Base-by-base conservation (phyloP, 73 alveolate genomes). In the Uronychia binucleata region DNA sequence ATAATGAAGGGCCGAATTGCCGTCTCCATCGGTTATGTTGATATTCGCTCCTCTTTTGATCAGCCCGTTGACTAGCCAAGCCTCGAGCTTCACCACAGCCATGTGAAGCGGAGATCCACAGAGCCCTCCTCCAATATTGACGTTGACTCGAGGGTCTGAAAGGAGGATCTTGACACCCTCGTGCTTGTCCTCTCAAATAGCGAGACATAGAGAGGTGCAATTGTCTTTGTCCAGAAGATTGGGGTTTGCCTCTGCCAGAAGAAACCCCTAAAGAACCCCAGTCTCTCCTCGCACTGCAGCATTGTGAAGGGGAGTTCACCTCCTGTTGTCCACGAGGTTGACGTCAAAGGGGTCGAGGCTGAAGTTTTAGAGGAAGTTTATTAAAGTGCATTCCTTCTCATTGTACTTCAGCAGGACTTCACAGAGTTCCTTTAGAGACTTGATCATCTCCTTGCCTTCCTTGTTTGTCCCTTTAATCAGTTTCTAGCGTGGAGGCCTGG, bases 1-100 rank as follows among this genome's bases (percentile, higher is more conserved):
- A 77, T 87, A 92, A 84, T 92, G 97, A 19, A 92, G 77, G 26
- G 95, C 89, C 25, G 97, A 85, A 75, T 92, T 92, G 0, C 97
- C 97, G 27, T 89, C 88, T n/a, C 58, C 60, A 77, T 92, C 97
- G 1, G 77, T 31, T 34, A 87, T 57, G 57, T 91, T 94, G 11
- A 89, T 88, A 57, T 88, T 91, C 14, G 95, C 97, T 28, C 92
- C 94, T 59, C 89, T 67, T 5, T 75, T 79, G 27, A 89, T 59
- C 77, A 92, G 89, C 82, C 82, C 91, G 30, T 83, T 78, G 25
- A 88, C 79, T 14, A 92, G 34, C 33, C 82, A 79, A 0, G 82
- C 74, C 74, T 92, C 46, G 0, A 87, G 88, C 59, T 91, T 92
- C 11, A 92, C 94, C 28, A 90, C 92, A 0, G 97, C 94, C 77